Percentiles rank a stretch among this genome's conserved stretches.
Evolutionary conservation across 352 stramenopile species (phyloP).

Genomic region (Phytophthora sojae): DNA sequence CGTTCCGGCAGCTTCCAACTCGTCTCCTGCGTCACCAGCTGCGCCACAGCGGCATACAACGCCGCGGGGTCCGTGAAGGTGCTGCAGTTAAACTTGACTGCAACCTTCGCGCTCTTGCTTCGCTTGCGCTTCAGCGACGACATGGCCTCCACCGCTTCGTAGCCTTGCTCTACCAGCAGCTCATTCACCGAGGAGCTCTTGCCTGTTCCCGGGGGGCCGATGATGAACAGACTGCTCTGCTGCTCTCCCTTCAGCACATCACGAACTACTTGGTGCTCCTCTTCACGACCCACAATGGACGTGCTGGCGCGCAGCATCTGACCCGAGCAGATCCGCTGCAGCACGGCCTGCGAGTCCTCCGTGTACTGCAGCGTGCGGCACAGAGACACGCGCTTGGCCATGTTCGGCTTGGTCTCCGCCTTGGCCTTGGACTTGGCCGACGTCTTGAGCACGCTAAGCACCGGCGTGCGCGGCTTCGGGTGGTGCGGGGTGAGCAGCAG

Average conservation of each 20-base stretch:
- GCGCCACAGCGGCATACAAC: conserved; percentile 51
- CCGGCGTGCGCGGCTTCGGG: conserved; percentile 15
- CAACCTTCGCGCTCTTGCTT: conserved; percentile 12
- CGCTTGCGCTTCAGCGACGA: conserved; percentile 16
- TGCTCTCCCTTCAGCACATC: conserved; percentile 31
- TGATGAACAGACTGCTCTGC: conserved; percentile 60
- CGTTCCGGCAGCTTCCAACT: conserved; percentile 38
- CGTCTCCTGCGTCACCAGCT: conserved; percentile 26
- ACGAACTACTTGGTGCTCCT: conserved; percentile 51
- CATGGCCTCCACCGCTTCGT: conserved; percentile 14
- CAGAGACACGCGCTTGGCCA: conserved; percentile 9
- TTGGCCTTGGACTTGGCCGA: conserved; percentile 13
- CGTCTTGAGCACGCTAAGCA: conserved; percentile 10
- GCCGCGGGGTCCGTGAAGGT: conserved; percentile 58
- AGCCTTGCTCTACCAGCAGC: conserved; percentile 43
- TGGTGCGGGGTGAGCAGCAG: conserved; percentile 34
- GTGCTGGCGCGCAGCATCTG: conserved; percentile 20
- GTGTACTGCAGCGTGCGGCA: conserved; percentile 32
- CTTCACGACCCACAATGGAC: conserved; percentile 49
- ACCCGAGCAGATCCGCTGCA: conserved; percentile 44
- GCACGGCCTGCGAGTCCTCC: conserved; percentile 22
- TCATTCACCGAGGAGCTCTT: conserved; percentile 70
- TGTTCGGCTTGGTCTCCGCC: conserved; percentile 6
- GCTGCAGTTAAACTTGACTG: conserved; percentile 74
- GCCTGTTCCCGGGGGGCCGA: conserved; percentile 71